phyloP scores from a whole-genome alignment of 208 protist species.

The Tritrichomonas foetus region DNA sequence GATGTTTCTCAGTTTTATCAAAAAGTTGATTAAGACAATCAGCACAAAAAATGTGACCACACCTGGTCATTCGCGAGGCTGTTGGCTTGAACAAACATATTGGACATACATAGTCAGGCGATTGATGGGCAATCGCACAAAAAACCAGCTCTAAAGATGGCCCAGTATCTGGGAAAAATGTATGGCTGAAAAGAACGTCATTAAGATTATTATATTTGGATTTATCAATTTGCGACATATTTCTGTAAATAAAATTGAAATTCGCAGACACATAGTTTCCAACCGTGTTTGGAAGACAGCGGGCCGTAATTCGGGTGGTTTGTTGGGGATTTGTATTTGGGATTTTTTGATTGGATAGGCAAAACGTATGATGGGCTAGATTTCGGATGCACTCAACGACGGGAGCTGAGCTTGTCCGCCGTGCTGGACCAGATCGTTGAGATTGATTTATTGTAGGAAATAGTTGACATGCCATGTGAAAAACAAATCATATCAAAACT shows the following conservation, averaged over 20 bases:
- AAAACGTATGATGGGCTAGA: too few relatives aligned
- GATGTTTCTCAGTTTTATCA: not conserved
- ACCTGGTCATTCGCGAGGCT: not conserved
- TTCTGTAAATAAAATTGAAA: slow-evolving; percentile 10
- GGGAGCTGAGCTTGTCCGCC: too few relatives aligned
- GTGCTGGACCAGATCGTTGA: too few relatives aligned
- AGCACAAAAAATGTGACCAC: slow-evolving; percentile 11
- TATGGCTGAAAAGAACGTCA: slow-evolving; percentile 17
- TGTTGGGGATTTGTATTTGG: too few relatives aligned
- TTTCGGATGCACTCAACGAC: too few relatives aligned
- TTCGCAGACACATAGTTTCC: not conserved
- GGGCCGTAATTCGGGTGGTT: too few relatives aligned
- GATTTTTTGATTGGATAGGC: too few relatives aligned
- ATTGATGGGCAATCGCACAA: not conserved
- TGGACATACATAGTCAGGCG: not conserved
- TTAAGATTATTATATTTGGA: not conserved
- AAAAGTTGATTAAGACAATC: not conserved
- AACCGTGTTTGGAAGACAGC: too few relatives aligned
- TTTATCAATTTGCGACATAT: not conserved
- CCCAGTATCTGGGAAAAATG: not conserved
- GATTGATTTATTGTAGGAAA: too few relatives aligned
- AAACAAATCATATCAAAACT: too few relatives aligned
- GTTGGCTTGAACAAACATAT: not conserved
- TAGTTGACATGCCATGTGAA: too few relatives aligned
- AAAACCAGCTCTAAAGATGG: not conserved